Percentiles rank a stretch among this genome's conserved stretches.
Conservation (phyloP, 140 eudicot genomes). For the Flaveria floridana region DNA sequence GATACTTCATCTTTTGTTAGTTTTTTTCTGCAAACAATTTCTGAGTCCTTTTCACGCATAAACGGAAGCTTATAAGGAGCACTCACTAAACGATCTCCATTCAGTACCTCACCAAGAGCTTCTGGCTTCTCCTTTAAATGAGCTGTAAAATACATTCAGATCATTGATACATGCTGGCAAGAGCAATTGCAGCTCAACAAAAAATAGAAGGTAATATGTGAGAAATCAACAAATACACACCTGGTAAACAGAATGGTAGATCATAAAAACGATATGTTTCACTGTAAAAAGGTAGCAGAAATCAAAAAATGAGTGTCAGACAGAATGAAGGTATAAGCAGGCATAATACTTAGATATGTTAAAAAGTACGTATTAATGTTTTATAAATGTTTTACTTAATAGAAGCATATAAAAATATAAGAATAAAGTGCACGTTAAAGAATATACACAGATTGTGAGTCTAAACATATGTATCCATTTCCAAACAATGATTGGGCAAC, state of each 20-base stretch:
- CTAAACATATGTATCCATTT: background rate
- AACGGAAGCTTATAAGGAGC: conserved; percentile 58
- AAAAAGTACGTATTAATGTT: background rate
- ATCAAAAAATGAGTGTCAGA: background rate
- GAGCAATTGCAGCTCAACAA: conserved; percentile 23
- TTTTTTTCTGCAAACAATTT: conserved; percentile 46
- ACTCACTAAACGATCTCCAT: conserved; percentile 59
- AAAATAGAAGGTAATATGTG: conserved; percentile 7
- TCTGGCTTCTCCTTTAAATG: conserved; percentile 50
- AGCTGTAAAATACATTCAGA: conserved; percentile 28
- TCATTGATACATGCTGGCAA: conserved; percentile 3
- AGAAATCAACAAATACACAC: conserved; percentile 18
- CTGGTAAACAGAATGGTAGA: conserved; percentile 62
- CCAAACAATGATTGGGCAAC: background rate
- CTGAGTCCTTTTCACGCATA: conserved; percentile 49
- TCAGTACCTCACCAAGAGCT: conserved; percentile 64
- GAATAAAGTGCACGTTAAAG: background rate
- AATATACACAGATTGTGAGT: background rate
- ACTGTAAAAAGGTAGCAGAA: conserved; percentile 14
- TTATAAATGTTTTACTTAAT: background rate
- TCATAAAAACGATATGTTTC: conserved; percentile 60
- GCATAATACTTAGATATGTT: background rate
- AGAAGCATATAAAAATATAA: background rate
- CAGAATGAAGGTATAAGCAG: background rate
- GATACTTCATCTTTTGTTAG: conserved; percentile 52